These are phyloP conservation scores for Pulveroboletus frians DNA, from an alignment of 768 basidiomycete species.

Conservation along the genomic window DNA sequence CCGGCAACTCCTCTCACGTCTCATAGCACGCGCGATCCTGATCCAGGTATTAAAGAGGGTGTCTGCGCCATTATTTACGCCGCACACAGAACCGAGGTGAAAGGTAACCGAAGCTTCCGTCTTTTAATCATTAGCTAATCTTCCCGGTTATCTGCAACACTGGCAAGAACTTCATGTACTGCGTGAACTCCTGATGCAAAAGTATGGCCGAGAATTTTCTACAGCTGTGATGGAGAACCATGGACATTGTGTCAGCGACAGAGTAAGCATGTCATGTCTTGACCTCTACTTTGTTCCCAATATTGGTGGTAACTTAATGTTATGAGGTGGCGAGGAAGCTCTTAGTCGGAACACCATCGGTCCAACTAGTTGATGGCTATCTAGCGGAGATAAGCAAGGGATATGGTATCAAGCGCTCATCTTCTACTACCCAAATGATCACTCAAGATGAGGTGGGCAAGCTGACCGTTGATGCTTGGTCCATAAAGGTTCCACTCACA, in stretches of 20 bases:
- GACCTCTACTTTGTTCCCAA: background rate
- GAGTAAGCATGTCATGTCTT: slow-evolving; percentile 46
- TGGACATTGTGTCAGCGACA: slow-evolving; percentile 73
- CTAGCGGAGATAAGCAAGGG: slow-evolving; percentile 84
- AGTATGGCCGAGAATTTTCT: slow-evolving; percentile 90
- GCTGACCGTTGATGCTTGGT: slow-evolving; percentile 33
- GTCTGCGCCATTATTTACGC: slow-evolving; percentile 87
- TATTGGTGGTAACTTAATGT: background rate
- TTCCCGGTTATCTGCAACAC: background rate
- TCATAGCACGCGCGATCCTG: slow-evolving; percentile 71
- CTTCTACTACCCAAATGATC: slow-evolving; percentile 29
- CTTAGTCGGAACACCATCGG: slow-evolving; percentile 58
- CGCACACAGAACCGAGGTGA: slow-evolving; percentile 85
- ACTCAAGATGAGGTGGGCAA: slow-evolving; percentile 31
- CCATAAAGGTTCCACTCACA: slow-evolving; percentile 1
- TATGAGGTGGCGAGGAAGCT: slow-evolving; percentile 74
- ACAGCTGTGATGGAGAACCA: slow-evolving; percentile 81
- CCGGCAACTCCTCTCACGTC: slow-evolving; percentile 4
- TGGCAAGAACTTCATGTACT: slow-evolving; percentile 76
- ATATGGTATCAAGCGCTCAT: slow-evolving; percentile 69
- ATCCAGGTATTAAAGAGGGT: slow-evolving; percentile 81
- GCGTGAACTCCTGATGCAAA: slow-evolving; percentile 93
- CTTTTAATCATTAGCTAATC: slow-evolving; percentile 1
- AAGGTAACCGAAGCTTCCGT: slow-evolving; percentile 44
- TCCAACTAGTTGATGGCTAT: slow-evolving; percentile 81